Evolutionary conservation across 75 land plant genomes (phyloP).

Genomic region (Isoetes taiwanensis): DNA sequence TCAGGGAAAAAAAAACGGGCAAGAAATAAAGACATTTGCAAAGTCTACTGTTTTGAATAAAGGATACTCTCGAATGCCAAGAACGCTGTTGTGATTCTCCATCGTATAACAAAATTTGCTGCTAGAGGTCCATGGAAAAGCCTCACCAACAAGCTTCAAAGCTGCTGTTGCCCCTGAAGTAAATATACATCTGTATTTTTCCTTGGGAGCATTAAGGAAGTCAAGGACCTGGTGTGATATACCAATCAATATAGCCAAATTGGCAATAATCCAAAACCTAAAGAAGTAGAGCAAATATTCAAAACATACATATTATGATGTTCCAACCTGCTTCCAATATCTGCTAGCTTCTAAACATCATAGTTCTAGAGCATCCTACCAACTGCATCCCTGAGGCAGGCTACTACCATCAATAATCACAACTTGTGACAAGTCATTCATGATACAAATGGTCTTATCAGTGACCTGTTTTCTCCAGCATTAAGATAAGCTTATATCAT

Average conservation of each 20-base stretch:
- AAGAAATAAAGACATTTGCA: neutral
- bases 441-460: no score
- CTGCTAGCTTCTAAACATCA: no score
- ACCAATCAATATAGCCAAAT: neutral
- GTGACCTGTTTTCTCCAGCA: no score
- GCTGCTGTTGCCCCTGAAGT: constrained; percentile 98
- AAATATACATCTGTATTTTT: constrained; percentile 75
- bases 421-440: no score
- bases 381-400: no score
- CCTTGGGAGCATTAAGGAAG: constrained; percentile 61
- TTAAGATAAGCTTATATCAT: no score
- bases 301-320: no score
- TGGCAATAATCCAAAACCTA: neutral
- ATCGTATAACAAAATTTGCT: constrained; percentile 62
- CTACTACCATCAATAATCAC: no score
- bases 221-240: constrained; percentile 52
- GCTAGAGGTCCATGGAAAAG: constrained; percentile 69
- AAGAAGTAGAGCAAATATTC: no score
- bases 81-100: constrained; percentile 97
- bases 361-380: no score
- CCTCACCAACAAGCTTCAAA: constrained; percentile 76
- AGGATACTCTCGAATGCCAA: constrained; percentile 99
- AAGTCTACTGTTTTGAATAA: neutral
- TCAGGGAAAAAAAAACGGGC: no score
- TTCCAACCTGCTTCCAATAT: no score